Conservation (phyloP, 2,329 filamentous ascomycete genomes). For the Aspergillus niger region DNA sequence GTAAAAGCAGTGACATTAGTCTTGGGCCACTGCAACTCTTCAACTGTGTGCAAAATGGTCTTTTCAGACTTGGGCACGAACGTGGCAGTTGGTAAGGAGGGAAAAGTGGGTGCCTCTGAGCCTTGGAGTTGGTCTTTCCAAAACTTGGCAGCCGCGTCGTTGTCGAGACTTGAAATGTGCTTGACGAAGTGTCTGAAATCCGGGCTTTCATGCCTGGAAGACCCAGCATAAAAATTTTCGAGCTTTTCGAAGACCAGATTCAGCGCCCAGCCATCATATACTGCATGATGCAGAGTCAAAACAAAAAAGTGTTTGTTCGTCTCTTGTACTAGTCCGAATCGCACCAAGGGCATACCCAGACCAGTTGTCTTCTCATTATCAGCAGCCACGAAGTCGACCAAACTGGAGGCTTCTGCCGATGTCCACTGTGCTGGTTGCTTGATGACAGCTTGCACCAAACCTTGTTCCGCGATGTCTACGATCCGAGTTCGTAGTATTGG, state of each 20-base stretch:
- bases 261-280: slow-evolving; percentile 3
- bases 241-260: neutral
- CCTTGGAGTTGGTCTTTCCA: neutral
- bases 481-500: slow-evolving; percentile 5
- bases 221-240: neutral
- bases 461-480: slow-evolving; percentile 1
- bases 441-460: slow-evolving; percentile 4
- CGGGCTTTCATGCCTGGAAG: neutral
- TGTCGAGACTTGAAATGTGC: neutral
- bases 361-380: neutral
- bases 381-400: neutral
- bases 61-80: neutral
- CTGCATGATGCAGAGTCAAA: neutral
- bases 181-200: neutral
- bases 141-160: neutral
- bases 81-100: neutral
- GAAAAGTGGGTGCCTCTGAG: neutral
- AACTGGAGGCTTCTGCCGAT: neutral
- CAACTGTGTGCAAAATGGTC: neutral
- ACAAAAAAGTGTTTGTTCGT: neutral
- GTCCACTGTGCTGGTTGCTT: neutral
- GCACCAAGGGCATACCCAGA: neutral
- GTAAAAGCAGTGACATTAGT: neutral
- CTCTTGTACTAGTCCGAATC: neutral
- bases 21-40: neutral